A percentile compares a stretch with the other conserved stretches of the same genome.
Evolutionary conservation across 2,329 filamentous ascomycete genomes (phyloP).

Genomic region (Colletotrichum paranaense): DNA sequence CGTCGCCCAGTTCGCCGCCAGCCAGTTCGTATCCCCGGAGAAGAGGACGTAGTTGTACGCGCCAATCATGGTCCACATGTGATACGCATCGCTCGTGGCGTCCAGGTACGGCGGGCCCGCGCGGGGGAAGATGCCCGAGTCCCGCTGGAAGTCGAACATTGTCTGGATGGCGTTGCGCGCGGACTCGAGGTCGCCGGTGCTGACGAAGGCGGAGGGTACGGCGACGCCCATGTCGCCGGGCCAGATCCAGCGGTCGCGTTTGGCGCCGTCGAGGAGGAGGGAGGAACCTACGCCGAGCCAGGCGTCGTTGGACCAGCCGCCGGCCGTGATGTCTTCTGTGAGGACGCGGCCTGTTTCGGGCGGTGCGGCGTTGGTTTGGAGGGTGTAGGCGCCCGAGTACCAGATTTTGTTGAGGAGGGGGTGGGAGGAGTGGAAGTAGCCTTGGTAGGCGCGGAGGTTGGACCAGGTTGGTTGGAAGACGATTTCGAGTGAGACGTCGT

Average conservation of each 20-base stretch:
- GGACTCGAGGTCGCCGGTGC: constrained; percentile 63
- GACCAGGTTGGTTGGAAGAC: constrained; percentile 55
- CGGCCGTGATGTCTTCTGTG: constrained; percentile 31
- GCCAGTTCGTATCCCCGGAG: constrained; percentile 40
- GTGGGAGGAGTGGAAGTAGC: constrained; percentile 63
- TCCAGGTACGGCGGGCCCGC: constrained; percentile 57
- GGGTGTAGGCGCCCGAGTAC: constrained; percentile 61
- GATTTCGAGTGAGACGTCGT: constrained; percentile 46
- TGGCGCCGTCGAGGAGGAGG: constrained; percentile 64
- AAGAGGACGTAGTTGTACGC: constrained; percentile 67
- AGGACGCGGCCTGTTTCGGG: constrained; percentile 37
- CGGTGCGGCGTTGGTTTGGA: constrained; percentile 48
- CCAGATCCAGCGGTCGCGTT: constrained; percentile 70
- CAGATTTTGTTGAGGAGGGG: constrained; percentile 64
- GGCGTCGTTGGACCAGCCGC: constrained; percentile 46
- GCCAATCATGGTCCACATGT: constrained; percentile 60
- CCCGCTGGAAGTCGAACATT: constrained; percentile 56
- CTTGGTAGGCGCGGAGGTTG: constrained; percentile 61
- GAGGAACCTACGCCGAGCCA: constrained; percentile 45
- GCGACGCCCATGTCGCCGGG: constrained; percentile 71
- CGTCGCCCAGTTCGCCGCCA: constrained; percentile 43
- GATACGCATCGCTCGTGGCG: constrained; percentile 45
- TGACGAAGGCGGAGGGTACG: constrained; percentile 63
- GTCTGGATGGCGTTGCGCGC: constrained; percentile 61
- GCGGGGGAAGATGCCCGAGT: constrained; percentile 60